Base-by-base conservation (phyloP, 768 basidiomycete species). In the Leccinum imitatum region DNA sequence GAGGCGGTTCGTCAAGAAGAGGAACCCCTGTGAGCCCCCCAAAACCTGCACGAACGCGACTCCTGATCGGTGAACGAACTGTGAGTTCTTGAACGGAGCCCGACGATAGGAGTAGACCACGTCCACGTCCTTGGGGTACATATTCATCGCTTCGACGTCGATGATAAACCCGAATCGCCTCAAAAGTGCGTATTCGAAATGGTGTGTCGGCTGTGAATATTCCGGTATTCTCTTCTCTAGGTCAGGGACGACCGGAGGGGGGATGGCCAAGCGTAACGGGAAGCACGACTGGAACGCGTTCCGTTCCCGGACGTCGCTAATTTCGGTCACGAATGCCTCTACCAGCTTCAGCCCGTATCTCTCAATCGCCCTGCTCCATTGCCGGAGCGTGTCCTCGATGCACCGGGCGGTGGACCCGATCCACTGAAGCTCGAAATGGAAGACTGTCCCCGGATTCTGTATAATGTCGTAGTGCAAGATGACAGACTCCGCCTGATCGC, bases 351-450 rank as follows among this genome's bases (percentile, higher is more conserved):
- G 79, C 3, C 96, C 96, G 61, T 94, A 94, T 54, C 88, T 83
- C 63, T 96, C 95, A 50, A 95, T 91, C 4, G 84, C 82, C 44
- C 91, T 81, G 57, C 84, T 84, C 90, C 94, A 95, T 54, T 84
- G 81, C 41, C 89, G 85, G 23, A 97, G 80, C 54, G 89, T 83
- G 64, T 96, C 94, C 63, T 98, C 95, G 54, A 98, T 90, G 63
- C 87, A 89, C 21, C 91, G 85, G 23, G 95, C 93, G 1, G 94
- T 95, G 2, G 95, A 90, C 3, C 93, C 95, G 44, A 98, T 89
- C 96, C 97, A 99, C 62, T 96, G 92, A 30, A 99, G 80, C 73
- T 99, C 95, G 67, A 98, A 95, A 73, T 98, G 96, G 76, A 97
- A 97, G 59, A 91, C 92, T 30, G 90, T 96, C n/a, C 81, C 84